Evolutionary conservation across 192 early-diverging fungal species (phyloP), one percentile per base, ranked within the genome.

Genomic region (Gryganskiella cystojenkinii): DNA sequence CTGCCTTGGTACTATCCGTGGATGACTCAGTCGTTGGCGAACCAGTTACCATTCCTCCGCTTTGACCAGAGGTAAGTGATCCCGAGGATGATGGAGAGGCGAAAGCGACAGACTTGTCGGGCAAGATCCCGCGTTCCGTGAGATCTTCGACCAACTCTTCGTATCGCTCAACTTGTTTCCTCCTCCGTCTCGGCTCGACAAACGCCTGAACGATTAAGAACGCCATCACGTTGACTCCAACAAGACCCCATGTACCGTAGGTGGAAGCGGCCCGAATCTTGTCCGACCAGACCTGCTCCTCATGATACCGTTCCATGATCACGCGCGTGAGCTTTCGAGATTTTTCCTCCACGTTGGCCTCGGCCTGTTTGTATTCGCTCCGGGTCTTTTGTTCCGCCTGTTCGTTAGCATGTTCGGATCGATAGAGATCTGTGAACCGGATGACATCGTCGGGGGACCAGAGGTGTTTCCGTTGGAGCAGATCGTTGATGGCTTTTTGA

Each of bases 281-380:
- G 81, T 94, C 93, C 75, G 91, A 92, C 93, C 93, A 94, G 27
- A 94, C 78, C 64, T 94, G 93, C 50, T 94, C 93, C 70, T 93
- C 93, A 56, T 94, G 93, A 70, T 94, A 94, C 19, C 93, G 80
- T 54, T 90, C 84, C 70, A 89, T 89, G n/a, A 94, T 94, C 1
- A 89, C 83, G 24, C 75, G 81, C 2, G 89, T 91, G 43, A 94
- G 61, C 30, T 82, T 85, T 24, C 87, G 80, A 34, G 90, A 94
- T 13, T 83, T 82, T 28, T 75, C 70, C 22, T 94, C 93, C 33
- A 92, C 90, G 17, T 86, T 63, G 27, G 84, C 69, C 54, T 94
- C 93, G 0, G 82, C 79, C 22, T 84, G 80, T 30, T 79, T 76
- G 37, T 87, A 87, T 56, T 82, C 73, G n/a, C 54, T 67, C 42